Percentiles rank a stretch among this genome's conserved stretches.
Conservation (phyloP, 2,329 filamentous ascomycete genomes). For the Ploettnerulaceae sp. region DNA sequence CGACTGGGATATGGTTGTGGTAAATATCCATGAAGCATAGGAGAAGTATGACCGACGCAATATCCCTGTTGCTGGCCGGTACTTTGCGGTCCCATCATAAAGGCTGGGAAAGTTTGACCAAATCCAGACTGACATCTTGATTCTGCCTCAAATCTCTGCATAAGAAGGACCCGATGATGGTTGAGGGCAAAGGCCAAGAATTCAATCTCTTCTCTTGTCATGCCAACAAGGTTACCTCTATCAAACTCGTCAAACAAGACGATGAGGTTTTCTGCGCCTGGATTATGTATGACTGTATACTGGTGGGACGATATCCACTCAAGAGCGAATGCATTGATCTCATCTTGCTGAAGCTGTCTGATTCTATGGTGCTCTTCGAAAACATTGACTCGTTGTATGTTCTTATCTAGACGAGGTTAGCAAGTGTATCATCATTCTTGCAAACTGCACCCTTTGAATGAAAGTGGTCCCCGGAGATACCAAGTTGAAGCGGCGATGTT, state of each 20-base stretch:
- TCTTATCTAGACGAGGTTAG: constrained; percentile 2
- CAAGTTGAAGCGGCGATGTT: no score
- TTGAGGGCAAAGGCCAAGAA: no score
- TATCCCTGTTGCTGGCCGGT: no score
- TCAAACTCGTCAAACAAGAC: constrained; percentile 12
- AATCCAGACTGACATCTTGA: no score
- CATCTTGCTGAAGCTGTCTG: neutral
- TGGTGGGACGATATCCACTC: constrained; percentile 17
- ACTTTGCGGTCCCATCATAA: no score
- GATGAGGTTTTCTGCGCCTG: constrained; percentile 2
- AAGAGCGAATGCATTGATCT: constrained; percentile 20
- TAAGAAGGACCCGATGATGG: no score
- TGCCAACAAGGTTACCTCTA: neutral
- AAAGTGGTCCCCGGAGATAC: no score
- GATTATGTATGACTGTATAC: neutral
- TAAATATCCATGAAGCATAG: neutral
- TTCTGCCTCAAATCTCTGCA: no score
- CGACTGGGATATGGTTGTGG: neutral
- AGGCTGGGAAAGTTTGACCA: no score
- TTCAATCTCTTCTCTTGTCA: neutral
- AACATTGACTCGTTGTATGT: neutral
- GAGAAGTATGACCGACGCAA: neutral
- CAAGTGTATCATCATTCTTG: no score
- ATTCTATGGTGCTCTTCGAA: neutral
- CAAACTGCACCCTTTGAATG: no score